These are phyloP conservation scores for Lagerstroemia speciosa DNA, from an alignment of 345 rosid genomes.

Conservation along the genomic window DNA sequence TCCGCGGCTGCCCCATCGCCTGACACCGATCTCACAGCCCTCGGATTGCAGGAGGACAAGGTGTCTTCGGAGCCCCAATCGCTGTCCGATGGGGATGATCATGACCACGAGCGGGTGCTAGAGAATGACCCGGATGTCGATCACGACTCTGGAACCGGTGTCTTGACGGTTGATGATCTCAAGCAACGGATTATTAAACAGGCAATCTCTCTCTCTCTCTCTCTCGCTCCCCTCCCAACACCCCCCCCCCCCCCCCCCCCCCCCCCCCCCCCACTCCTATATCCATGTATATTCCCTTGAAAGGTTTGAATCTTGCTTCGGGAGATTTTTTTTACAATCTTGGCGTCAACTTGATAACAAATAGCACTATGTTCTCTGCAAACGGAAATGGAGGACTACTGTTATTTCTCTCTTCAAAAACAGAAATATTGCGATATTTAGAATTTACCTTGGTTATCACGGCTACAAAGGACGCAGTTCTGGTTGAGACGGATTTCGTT, in stretches of 20 bases:
- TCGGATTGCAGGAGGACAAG: conserved; percentile 26
- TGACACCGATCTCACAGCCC: conserved; percentile 20
- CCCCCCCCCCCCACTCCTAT: neutral
- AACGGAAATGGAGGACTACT: neutral
- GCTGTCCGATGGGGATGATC: conserved; percentile 37
- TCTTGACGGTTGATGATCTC: conserved; percentile 29
- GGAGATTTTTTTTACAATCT: neutral
- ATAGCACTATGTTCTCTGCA: neutral
- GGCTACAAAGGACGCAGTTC: neutral
- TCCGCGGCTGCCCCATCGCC: conserved; percentile 13
- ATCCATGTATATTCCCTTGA: neutral
- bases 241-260: neutral
- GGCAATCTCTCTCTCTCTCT: conserved; percentile 20
- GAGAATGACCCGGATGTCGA: conserved; percentile 15
- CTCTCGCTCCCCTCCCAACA: neutral
- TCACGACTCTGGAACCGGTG: conserved; percentile 15
- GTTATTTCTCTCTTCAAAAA: neutral
- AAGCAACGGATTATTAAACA: conserved; percentile 58
- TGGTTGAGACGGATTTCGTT: neutral
- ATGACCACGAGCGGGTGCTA: conserved; percentile 4
- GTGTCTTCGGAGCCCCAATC: conserved; percentile 13
- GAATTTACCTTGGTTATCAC: neutral
- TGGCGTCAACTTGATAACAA: neutral
- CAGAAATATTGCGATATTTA: neutral
- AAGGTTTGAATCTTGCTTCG: neutral